These are phyloP conservation scores for Cucurbita maxima DNA, from an alignment of 306 rosid genomes.

Conservation along the genomic window DNA sequence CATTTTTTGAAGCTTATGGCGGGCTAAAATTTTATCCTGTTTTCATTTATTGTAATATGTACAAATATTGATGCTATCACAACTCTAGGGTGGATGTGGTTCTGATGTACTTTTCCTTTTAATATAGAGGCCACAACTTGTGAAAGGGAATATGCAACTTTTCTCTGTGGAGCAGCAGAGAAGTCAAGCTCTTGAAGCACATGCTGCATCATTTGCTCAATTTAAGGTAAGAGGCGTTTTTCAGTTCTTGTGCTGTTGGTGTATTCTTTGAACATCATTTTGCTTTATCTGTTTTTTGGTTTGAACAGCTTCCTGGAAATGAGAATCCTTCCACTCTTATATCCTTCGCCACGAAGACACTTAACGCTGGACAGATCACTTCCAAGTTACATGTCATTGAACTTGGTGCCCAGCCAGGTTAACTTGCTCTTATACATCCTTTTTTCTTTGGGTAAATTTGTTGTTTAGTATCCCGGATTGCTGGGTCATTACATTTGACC, in stretches of 20 bases:
- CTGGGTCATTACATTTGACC: neutral
- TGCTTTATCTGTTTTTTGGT: neutral
- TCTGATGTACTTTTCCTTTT: constrained; percentile 9
- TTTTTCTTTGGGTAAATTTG: neutral
- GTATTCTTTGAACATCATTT: neutral
- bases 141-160: constrained; percentile 97
- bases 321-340: constrained; percentile 77
- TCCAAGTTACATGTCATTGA: constrained; percentile 92
- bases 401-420: constrained; percentile 99
- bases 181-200: constrained; percentile 99
- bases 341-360: constrained; percentile 84
- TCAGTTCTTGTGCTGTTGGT: neutral
- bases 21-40: neutral
- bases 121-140: constrained; percentile 81
- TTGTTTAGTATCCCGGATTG: constrained; percentile 1
- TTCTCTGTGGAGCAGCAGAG: constrained; percentile 95
- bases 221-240: constrained; percentile 37
- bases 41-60: neutral
- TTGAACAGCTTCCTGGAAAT: constrained; percentile 76
- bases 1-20: neutral
- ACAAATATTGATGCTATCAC: neutral
- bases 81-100: constrained; percentile 2
- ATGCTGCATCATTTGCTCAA: constrained; percentile 95
- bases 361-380: constrained; percentile 85
- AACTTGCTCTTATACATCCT: constrained; percentile 5